Evolutionary conservation across 768 basidiomycete species (phyloP).

Genomic region (Cystoderma amianthinum): DNA sequence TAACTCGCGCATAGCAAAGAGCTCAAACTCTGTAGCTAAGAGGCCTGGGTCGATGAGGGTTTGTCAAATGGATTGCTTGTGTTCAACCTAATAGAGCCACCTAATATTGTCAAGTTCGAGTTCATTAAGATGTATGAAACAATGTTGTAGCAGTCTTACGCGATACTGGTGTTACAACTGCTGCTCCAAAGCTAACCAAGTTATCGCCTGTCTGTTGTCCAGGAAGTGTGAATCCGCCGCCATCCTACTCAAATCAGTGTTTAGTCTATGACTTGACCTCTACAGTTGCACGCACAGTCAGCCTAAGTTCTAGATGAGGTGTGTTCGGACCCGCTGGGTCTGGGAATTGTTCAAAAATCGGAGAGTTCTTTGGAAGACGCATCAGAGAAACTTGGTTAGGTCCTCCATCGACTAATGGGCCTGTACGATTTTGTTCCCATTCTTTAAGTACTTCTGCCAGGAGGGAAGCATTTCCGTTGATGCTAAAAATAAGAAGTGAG

Average conservation of each 20-base stretch:
- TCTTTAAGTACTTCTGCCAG: conserved; percentile 4
- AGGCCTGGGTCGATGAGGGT: conserved; percentile 2
- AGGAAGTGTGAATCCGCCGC: no score
- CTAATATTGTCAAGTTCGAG: no score
- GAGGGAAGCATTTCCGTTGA: conserved; percentile 1
- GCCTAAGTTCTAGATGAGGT: conserved; percentile 9
- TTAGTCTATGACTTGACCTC: no score
- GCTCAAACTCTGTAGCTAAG: conserved; percentile 2
- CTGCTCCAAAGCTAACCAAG: background rate
- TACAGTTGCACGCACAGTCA: conserved; percentile 4
- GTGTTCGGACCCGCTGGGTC: conserved; percentile 19
- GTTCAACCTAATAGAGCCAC: conserved; percentile 1
- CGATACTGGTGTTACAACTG: background rate
- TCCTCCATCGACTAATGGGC: conserved; percentile 11
- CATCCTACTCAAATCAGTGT: no score
- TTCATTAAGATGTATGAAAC: conserved; percentile 22
- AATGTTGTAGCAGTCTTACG: conserved; percentile 7
- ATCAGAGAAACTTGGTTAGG: conserved; percentile 13
- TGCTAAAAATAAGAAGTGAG: conserved; percentile 2
- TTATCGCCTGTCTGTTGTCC: conserved; percentile 1
- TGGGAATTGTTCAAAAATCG: conserved; percentile 8
- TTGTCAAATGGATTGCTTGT: conserved; percentile 1
- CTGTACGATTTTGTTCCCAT: conserved; percentile 12
- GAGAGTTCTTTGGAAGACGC: conserved; percentile 11
- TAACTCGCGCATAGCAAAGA: conserved; percentile 1